A percentile compares a stretch with the other conserved stretches of the same genome.
phyloP scores from a whole-genome alignment of 306 rosid genomes.

The Biancaea sappan region DNA sequence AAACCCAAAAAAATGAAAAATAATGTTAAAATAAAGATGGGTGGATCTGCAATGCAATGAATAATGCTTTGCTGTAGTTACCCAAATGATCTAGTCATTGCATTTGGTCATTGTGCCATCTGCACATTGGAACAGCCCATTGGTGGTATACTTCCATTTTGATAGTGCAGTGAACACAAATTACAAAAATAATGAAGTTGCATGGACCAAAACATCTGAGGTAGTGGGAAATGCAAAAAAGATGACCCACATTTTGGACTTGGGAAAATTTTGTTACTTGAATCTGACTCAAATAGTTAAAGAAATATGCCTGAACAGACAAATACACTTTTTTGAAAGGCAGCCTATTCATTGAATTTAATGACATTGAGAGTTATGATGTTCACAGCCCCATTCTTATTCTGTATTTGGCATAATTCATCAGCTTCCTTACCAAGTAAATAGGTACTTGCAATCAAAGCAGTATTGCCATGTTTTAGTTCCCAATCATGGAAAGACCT shows the following conservation, averaged over 20 bases:
- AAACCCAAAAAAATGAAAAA: neutral
- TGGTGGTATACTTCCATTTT: neutral
- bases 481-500: neutral
- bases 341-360: neutral
- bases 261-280: neutral
- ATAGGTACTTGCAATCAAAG: neutral
- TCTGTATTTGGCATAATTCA: neutral
- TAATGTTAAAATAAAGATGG: neutral
- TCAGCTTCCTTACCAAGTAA: neutral
- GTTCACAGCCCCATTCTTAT: neutral
- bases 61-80: neutral
- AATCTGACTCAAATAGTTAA: neutral
- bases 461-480: neutral
- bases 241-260: neutral
- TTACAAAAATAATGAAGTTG: neutral
- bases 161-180: neutral
- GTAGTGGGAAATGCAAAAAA: neutral
- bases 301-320: neutral
- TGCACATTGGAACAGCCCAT: neutral
- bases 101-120: neutral
- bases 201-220: neutral
- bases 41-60: neutral
- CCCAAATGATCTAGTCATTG: neutral
- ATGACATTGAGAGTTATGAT: neutral
- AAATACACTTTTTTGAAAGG: neutral